Percentiles rank a stretch among this genome's conserved stretches.
These are phyloP conservation scores for Grigorovia humatica DNA, from an alignment of 805 yeast genomes.

Conservation along the genomic window DNA sequence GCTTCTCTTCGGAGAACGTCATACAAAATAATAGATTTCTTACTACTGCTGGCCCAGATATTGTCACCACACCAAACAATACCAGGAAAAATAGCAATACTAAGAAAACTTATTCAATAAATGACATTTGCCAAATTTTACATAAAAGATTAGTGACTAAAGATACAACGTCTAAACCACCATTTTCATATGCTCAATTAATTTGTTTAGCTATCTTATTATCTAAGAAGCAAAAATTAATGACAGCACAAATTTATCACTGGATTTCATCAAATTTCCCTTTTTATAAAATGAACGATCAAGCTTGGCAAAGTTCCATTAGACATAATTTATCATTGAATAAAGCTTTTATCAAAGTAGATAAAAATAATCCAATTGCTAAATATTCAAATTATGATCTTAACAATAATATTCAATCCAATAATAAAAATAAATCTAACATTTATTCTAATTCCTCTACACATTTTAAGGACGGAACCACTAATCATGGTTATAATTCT, in stretches of 20 bases:
- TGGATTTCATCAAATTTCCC: slow-evolving; percentile 85
- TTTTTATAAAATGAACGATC: slow-evolving; percentile 66
- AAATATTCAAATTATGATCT: neutral
- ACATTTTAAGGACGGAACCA: no score
- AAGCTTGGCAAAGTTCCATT: slow-evolving; percentile 97
- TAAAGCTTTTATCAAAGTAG: slow-evolving; percentile 68
- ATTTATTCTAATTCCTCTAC: no score
- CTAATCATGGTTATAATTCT: neutral
- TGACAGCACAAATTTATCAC: slow-evolving; percentile 71
- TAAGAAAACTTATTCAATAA: neutral
- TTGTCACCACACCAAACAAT: neutral
- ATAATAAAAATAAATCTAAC: no score
- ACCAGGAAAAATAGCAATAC: neutral
- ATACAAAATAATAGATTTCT: no score
- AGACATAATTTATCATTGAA: slow-evolving; percentile 90
- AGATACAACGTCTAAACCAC: slow-evolving; percentile 47
- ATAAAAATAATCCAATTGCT: neutral
- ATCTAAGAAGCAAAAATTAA: slow-evolving; percentile 58
- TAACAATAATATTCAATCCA: neutral
- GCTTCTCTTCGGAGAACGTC: neutral
- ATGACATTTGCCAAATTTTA: neutral
- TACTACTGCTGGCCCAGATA: no score
- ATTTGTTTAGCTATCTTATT: slow-evolving; percentile 89
- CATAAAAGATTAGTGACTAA: neutral
- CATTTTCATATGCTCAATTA: slow-evolving; percentile 82